Base-by-base conservation (phyloP, 1,139 yeast species). In the Spencermartinsiella ligniputridi region DNA sequence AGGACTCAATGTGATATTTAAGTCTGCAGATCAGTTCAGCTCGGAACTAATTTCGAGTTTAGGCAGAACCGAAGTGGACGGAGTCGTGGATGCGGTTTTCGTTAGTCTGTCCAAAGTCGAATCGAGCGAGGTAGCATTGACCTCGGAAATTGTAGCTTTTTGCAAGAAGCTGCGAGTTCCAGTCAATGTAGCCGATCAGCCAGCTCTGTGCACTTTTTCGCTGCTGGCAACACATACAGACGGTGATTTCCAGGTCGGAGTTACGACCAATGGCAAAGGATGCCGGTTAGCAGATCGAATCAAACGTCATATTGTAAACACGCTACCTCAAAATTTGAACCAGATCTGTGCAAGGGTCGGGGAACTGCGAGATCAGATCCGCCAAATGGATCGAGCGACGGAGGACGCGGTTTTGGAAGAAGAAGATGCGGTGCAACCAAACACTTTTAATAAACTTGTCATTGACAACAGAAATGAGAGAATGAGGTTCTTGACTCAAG, bases 211-310 rank as follows among this genome's bases (percentile, higher is more conserved):
- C 46, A 78, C 90, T 0, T 90, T 90, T 61, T 79, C 94, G 0
- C 62, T 89, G 46, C 69, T 88, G 30, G 86, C 97, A 0, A 79
- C 92, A 0, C 78, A 76, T 58, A 67, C 69, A 1, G 79, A 82
- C 45, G 95, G 95, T 1, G 81, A 78, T 49, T 79, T 90, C 64
- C 94, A 86, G 62, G 57, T 90, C 42, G 95, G 96, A 0, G 79
- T 90, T 3, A 81, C 94, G 6, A 90, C 97, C 0, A 76, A 81
- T 32, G 96, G 97, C 0, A 85, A 85, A 63, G 97, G 97, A 1
- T 90, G 97, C 66, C 79, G 88, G 48, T 69, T 90, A 45, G 95
- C 96, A 0, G 78, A 82, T 47, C 72, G 96, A 52, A 75, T 90
- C 57, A 83, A 81, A 56, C 69, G 97, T 49, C 95, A 87, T 54